Base-by-base conservation (phyloP, 495 filamentous ascomycete species). In the Ascobolus immersus region DNA sequence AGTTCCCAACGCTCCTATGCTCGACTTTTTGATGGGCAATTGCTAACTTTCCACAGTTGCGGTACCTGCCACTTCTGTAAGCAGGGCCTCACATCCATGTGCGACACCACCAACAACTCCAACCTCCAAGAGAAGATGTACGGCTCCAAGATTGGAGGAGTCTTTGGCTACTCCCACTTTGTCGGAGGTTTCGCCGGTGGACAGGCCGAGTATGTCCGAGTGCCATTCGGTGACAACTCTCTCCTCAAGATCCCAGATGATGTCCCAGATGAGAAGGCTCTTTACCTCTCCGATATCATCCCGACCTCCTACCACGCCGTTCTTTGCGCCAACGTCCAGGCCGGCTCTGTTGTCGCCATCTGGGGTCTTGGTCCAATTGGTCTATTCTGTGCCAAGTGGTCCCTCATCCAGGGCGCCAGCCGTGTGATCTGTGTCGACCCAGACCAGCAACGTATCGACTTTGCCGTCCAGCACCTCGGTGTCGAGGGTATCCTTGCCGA, bases 131-230 rank as follows among this genome's bases (percentile, higher is more conserved):
- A 74, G 42, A 64, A 56, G 30, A 67, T 92, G 70, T 89, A 77
- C 39, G 74, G 72, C 9, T 58, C 61, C 6, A 57, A 59, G 13
- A 77, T 75, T 0, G 74, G 77, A 1, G 78, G 77, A 43, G 67
- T 69, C 52, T 77, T 74, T 41, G 70, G 71, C 0, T 77, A 75
- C 51, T 62, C 58, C n/a, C 71, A 67, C 41, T 76, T 91, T 45
- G 77, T 74, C 0, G 79, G 80, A 3, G 82, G 82, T 2, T 92
- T 81, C 46, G 77, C 81, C 8, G 81, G 81, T 26, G 78, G 81
- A 0, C 80, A 90, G 48, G 74, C 80, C 7, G 82, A 92, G 51
- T 90, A 81, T 38, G 67, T 77, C 6, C 67, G 82, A 0, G 77
- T 89, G 7, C 80, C 82, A 0, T 65, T 68, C 14, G 82, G 65